phyloP scores from a whole-genome alignment of 371 early-diverging fungal genomes.

The Blastocladiella emersonii region DNA sequence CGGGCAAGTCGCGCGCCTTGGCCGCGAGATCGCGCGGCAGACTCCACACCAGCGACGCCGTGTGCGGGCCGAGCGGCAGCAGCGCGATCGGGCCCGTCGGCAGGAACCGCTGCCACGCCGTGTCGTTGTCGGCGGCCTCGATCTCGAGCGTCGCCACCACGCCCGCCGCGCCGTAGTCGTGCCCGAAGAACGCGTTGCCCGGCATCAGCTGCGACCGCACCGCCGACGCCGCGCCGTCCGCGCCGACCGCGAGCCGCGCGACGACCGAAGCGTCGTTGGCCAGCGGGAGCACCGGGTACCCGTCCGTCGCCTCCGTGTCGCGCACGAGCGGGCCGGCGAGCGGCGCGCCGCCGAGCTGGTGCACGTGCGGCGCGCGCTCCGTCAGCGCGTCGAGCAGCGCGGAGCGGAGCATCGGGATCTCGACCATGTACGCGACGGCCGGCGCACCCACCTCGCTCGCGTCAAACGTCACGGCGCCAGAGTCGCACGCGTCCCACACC shows the following conservation, averaged over 20 bases:
- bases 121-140: constrained; percentile 28
- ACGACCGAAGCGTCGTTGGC: neutral
- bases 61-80: constrained; percentile 21
- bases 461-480: constrained; percentile 2
- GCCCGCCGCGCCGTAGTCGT: constrained; percentile 76
- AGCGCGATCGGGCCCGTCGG: constrained; percentile 83
- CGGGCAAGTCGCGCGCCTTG: constrained; percentile 43
- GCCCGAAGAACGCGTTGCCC: constrained; percentile 65
- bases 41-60: constrained; percentile 86
- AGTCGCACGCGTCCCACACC: constrained; percentile 65
- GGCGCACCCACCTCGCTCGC: neutral
- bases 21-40: constrained; percentile 46
- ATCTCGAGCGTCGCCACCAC: constrained; percentile 75
- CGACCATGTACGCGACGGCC: neutral
- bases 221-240: constrained; percentile 79
- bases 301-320: neutral
- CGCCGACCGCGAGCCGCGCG: constrained; percentile 46
- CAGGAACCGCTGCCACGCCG: constrained; percentile 88
- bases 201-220: constrained; percentile 59
- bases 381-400: neutral
- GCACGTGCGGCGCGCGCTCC: neutral
- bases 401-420: neutral
- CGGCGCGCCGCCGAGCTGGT: neutral
- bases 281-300: neutral
- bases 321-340: neutral